Conservation (phyloP, 495 filamentous ascomycete species). For the Neurospora sp. region DNA sequence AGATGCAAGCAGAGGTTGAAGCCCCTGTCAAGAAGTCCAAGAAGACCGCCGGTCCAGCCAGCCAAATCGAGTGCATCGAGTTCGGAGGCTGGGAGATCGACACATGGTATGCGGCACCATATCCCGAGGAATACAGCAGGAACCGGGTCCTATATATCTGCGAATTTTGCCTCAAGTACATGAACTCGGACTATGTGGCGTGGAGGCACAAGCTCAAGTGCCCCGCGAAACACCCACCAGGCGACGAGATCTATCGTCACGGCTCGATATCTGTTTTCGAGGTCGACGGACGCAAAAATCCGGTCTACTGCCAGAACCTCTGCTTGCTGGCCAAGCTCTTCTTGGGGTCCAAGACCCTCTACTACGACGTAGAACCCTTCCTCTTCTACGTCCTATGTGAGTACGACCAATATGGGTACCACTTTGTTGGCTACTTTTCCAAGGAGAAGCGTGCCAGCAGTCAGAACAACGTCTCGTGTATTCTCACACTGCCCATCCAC, state of each 20-base stretch:
- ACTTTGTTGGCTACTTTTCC: slow-evolving; percentile 98
- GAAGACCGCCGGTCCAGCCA: slow-evolving; percentile 76
- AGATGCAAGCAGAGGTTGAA: slow-evolving; percentile 36
- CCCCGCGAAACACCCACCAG: slow-evolving; percentile 88
- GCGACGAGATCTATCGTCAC: slow-evolving; percentile 96
- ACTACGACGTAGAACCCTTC: slow-evolving; percentile 98
- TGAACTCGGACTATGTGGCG: slow-evolving; percentile 96
- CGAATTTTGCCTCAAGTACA: slow-evolving; percentile 98
- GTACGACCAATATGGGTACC: slow-evolving; percentile 83
- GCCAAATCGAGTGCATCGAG: slow-evolving; percentile 96
- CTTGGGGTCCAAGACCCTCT: slow-evolving; percentile 91
- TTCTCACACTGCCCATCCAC: slow-evolving; percentile 88
- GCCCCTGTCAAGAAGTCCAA: slow-evolving; percentile 36
- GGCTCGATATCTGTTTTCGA: slow-evolving; percentile 91
- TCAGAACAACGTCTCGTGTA: slow-evolving; percentile 95
- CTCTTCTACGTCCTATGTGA: slow-evolving; percentile 98
- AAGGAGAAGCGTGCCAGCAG: slow-evolving; percentile 96
- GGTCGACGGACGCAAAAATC: slow-evolving; percentile 92
- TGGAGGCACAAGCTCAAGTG: slow-evolving; percentile 98
- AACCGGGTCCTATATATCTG: slow-evolving; percentile 95
- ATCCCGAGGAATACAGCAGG: slow-evolving; percentile 94
- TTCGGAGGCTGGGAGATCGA: slow-evolving; percentile 97
- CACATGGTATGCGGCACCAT: slow-evolving; percentile 98
- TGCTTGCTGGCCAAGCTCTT: slow-evolving; percentile 95
- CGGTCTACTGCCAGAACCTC: slow-evolving; percentile 94